These are phyloP conservation scores for Arbutus unedo DNA, from an alignment of 148 eudicot genomes.

Conservation along the genomic window DNA sequence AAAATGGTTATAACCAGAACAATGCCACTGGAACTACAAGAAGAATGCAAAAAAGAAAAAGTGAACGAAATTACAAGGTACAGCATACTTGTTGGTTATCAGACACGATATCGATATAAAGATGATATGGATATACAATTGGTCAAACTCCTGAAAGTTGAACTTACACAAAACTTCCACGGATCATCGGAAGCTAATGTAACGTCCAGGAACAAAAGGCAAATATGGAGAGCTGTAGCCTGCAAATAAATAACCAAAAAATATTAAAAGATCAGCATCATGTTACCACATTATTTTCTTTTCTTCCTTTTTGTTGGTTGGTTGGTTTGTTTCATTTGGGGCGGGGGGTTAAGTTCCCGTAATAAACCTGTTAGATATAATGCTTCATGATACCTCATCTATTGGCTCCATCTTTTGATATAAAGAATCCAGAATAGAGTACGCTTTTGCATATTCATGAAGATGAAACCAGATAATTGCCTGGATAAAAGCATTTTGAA, in stretches of 20 bases:
- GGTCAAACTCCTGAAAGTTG: background rate
- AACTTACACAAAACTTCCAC: slow-evolving; percentile 66
- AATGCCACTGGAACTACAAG: background rate
- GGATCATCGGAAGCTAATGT: slow-evolving; percentile 64
- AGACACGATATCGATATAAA: background rate
- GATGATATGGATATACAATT: background rate
- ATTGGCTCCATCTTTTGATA: slow-evolving; percentile 84
- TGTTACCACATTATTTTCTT: background rate
- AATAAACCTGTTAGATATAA: background rate
- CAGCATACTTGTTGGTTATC: background rate
- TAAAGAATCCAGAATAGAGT: slow-evolving; percentile 60
- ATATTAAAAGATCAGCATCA: background rate
- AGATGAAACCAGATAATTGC: slow-evolving; percentile 78
- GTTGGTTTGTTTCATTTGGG: background rate
- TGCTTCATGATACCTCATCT: slow-evolving; percentile 56
- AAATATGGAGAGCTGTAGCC: slow-evolving; percentile 76
- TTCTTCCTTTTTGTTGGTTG: background rate
- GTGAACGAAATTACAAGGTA: background rate
- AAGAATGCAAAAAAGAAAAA: background rate
- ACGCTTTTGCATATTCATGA: slow-evolving; percentile 66
- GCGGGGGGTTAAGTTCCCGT: background rate
- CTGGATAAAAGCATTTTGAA: slow-evolving; percentile 33
- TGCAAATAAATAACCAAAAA: slow-evolving; percentile 25
- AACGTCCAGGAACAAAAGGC: slow-evolving; percentile 81
- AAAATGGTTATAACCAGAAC: background rate